Base-by-base conservation (phyloP, 257 asterid species). In the Przewalskia tangutica region DNA sequence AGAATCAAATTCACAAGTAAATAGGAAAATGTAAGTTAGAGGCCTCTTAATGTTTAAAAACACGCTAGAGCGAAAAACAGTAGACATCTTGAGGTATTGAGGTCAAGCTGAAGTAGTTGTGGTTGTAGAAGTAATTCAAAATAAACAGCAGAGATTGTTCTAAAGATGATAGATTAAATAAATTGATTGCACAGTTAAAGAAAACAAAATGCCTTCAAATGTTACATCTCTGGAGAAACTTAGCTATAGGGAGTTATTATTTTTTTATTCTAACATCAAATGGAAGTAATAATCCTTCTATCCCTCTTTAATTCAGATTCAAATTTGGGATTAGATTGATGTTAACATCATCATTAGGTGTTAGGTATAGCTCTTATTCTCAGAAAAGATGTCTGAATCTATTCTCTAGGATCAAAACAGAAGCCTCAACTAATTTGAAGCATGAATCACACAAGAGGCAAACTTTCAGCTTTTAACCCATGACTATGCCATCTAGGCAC, bases 21-120 rank as follows among this genome's bases (percentile, higher is more conserved):
- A 82, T 79, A 83, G 16, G 82, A 58, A 79, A 65, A 53, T 53
- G 83, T 8, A 65, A 63, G 77, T 77, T 84, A 75, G 67, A 65
- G 83, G 79, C 65, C 8, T 42, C 84, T 59, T 51, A 44, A 11
- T 60, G 54, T 79, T 20, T 0, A 56, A 9, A 59, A 44, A 42
- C 4, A 51, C 2, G 23, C 18, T 40, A 68, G 17, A 68, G 9
- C 5, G 8, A 42, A 17, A 40, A 38, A n/a, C 17, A 40, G 77
- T 42, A 75, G 8, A 50, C 9, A 14, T 23, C 13, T 20, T 73
- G 23, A 73, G 44, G 46, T 75, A 75, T 75, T 50, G 23, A 75
- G 79, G 79, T 75, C 62, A 50, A 50, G 46, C 27, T 27, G 79
- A 23, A 23, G 46, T 48, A 48, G 1, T 75, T 75, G 13, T 75